phyloP scores from a whole-genome alignment of 2,329 filamentous ascomycete genomes.

The Pseudogymnoascus sp. region DNA sequence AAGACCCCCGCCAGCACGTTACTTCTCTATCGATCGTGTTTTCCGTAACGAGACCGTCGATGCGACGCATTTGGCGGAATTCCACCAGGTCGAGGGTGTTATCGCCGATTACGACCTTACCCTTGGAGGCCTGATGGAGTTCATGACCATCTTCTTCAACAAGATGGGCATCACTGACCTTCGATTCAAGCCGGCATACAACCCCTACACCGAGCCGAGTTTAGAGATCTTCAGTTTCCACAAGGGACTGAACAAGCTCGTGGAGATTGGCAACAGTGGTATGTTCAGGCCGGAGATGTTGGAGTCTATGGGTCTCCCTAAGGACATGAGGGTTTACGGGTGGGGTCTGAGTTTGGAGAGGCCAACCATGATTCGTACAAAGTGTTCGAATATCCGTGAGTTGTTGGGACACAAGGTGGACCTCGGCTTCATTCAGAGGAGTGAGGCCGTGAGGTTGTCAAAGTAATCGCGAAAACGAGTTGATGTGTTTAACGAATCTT shows the following conservation, averaged over 20 bases:
- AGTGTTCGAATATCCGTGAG: slow-evolving; percentile 72
- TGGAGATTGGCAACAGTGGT: slow-evolving; percentile 95
- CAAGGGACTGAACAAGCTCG: slow-evolving; percentile 77
- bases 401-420: slow-evolving; percentile 93
- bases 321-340: slow-evolving; percentile 86
- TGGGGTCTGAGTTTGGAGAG: slow-evolving; percentile 88
- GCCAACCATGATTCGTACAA: slow-evolving; percentile 87
- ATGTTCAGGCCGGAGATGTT: slow-evolving; percentile 99
- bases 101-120: slow-evolving; percentile 95
- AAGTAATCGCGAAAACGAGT: slow-evolving; percentile 47
- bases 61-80: slow-evolving; percentile 92
- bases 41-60: slow-evolving; percentile 98
- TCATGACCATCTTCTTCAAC: slow-evolving; percentile 91
- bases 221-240: slow-evolving; percentile 99
- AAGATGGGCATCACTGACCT: slow-evolving; percentile 88
- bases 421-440: slow-evolving; percentile 82
- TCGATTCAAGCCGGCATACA: slow-evolving; percentile 95
- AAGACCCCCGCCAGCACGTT: slow-evolving; percentile 62
- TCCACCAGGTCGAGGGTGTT: slow-evolving; percentile 97
- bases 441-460: slow-evolving; percentile 72
- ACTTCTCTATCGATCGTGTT: slow-evolving; percentile 97
- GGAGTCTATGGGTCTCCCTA: slow-evolving; percentile 86
- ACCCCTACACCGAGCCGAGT: slow-evolving; percentile 88
- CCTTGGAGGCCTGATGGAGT: slow-evolving; percentile 83
- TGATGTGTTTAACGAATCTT: slow-evolving; percentile 8